Percentiles rank a stretch among this genome's conserved stretches.
Evolutionary conservation across 805 yeast genomes (phyloP).

Genomic region (Kodamaea lidongshanica): DNA sequence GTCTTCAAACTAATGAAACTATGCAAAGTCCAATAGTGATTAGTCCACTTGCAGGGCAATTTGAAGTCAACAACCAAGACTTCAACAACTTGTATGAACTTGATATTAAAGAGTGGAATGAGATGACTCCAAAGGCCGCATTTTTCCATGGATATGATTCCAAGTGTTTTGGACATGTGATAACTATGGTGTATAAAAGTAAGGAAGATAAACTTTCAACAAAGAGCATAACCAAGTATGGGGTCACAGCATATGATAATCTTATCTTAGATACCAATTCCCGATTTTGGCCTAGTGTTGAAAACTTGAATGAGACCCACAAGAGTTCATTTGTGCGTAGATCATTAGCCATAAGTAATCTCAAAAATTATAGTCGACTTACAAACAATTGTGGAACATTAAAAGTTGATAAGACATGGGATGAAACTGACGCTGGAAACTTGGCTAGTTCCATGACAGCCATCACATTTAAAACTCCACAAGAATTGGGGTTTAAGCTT

Average conservation of each 20-base stretch:
- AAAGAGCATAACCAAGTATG: conserved; percentile 56
- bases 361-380: conserved; percentile 61
- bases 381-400: conserved; percentile 26
- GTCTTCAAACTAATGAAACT: too few relatives aligned
- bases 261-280: conserved; percentile 56
- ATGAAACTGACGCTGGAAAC: conserved; percentile 80
- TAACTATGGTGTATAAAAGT: conserved; percentile 48
- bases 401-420: conserved; percentile 30
- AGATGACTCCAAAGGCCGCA: conserved; percentile 43
- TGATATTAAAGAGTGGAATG: conserved; percentile 31
- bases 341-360: conserved; percentile 67
- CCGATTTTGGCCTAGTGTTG: conserved; percentile 72
- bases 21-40: conserved; percentile 2
- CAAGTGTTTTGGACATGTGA: conserved; percentile 38
- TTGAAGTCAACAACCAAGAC: conserved; percentile 3
- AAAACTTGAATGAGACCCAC: conserved; percentile 50
- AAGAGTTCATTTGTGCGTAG: conserved; percentile 56
- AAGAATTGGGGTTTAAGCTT: conserved; percentile 51
- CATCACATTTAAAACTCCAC: conserved; percentile 47
- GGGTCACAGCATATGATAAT: conserved; percentile 53
- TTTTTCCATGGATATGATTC: conserved; percentile 48
- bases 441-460: conserved; percentile 62
- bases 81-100: too few relatives aligned
- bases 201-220: conserved; percentile 44
- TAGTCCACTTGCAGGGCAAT: conserved; percentile 8